These are phyloP conservation scores for Echeveria elegans DNA, from an alignment of 164 flowering plant species.

Conservation along the genomic window DNA sequence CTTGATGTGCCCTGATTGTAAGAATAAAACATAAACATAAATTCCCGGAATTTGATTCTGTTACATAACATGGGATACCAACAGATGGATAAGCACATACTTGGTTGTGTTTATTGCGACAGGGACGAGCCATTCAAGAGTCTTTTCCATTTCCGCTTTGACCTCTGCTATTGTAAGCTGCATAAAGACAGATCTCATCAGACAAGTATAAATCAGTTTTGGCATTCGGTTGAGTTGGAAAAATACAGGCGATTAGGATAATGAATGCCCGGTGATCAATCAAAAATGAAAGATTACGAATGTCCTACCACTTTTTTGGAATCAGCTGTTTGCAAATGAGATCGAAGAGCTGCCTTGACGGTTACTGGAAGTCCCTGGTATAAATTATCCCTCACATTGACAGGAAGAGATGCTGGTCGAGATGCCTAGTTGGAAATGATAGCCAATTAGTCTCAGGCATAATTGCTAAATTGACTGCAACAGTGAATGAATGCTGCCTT, in stretches of 20 bases:
- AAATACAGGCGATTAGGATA: too few relatives aligned
- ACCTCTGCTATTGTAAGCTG: slow-evolving; percentile 51
- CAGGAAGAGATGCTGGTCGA: slow-evolving; percentile 59
- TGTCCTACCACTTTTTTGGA: slow-evolving; percentile 40
- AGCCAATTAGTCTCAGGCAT: slow-evolving; percentile 1
- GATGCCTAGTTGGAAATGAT: slow-evolving; percentile 33
- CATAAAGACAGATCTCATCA: slow-evolving; percentile 14
- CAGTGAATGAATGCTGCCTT: slow-evolving; percentile 16
- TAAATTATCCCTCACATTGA: slow-evolving; percentile 51
- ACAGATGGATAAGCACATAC: slow-evolving; percentile 24
- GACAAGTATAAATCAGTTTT: too few relatives aligned
- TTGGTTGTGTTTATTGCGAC: slow-evolving; percentile 62
- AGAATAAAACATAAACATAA: too few relatives aligned
- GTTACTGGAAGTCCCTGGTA: slow-evolving; percentile 51
- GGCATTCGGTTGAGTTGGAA: too few relatives aligned
- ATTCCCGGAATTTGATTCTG: too few relatives aligned
- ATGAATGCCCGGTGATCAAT: too few relatives aligned
- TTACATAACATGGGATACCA: too few relatives aligned
- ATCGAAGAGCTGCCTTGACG: slow-evolving; percentile 53
- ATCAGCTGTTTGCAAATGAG: slow-evolving; percentile 29
- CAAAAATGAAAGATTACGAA: neutral
- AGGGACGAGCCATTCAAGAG: slow-evolving; percentile 71
- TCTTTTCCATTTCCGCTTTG: slow-evolving; percentile 72
- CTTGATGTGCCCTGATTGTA: slow-evolving; percentile 61
- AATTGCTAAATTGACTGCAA: neutral